Percentiles rank a stretch among this genome's conserved stretches.
phyloP scores from a whole-genome alignment of 164 flowering plant genomes.

The Annona squamosa region DNA sequence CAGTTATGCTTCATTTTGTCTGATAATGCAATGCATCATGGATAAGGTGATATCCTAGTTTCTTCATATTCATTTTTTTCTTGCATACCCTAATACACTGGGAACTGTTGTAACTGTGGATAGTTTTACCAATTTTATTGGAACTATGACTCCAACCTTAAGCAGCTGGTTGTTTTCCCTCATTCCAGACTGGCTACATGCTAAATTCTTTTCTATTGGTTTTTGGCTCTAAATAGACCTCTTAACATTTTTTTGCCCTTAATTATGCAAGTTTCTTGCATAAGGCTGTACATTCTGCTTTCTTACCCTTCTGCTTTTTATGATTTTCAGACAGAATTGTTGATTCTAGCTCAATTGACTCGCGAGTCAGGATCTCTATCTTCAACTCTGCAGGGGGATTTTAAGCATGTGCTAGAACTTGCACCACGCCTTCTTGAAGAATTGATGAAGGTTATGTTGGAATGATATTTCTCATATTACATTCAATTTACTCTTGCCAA shows the following conservation, averaged over 20 bases:
- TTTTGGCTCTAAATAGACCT: background rate
- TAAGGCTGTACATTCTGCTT: background rate
- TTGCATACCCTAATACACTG: background rate
- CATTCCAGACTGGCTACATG: background rate
- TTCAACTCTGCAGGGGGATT: constrained; percentile 57
- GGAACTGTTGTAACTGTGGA: background rate
- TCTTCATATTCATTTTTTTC: background rate
- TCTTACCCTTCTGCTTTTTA: constrained; percentile 3
- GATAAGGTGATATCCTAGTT: background rate
- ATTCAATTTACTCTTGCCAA: background rate
- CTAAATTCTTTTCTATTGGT: background rate
- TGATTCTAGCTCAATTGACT: constrained; percentile 81
- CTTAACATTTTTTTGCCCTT: background rate
- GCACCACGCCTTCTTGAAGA: constrained; percentile 98
- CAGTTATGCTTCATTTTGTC: background rate
- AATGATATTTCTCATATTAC: background rate
- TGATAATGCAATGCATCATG: background rate
- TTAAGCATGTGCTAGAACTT: constrained; percentile 63
- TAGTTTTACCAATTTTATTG: background rate
- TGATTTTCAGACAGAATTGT: constrained; percentile 68
- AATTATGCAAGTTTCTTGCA: background rate
- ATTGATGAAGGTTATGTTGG: constrained; percentile 65
- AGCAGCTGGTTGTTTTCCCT: background rate
- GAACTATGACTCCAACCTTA: background rate
- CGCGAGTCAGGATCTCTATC: constrained; percentile 59